These are phyloP conservation scores for Colletotrichum sp. DNA, from an alignment of 2,329 filamentous ascomycete genomes.

Conservation along the genomic window DNA sequence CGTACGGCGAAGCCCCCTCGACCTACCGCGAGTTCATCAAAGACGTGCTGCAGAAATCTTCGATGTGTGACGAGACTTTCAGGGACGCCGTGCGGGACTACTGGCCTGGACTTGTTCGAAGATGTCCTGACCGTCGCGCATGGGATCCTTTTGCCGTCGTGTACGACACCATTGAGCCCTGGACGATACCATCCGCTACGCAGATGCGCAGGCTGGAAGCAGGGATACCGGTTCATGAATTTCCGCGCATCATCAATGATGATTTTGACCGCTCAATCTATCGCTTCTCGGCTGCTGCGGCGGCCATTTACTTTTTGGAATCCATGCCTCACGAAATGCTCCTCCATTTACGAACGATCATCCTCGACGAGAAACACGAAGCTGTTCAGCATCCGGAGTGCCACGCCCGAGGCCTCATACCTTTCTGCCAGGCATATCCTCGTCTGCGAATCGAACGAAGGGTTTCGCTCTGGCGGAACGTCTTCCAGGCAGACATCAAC, in stretches of 20 bases:
- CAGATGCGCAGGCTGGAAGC: background rate
- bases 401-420: background rate
- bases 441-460: background rate
- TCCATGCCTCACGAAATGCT: background rate
- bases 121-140: too few species aligned
- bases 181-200: background rate
- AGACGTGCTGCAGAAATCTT: background rate
- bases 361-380: background rate
- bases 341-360: background rate
- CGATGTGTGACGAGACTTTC: too few species aligned
- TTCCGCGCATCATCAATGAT: too few species aligned
- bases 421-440: background rate
- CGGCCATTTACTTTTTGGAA: background rate
- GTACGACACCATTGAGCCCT: background rate
- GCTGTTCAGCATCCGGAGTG: background rate
- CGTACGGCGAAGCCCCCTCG: background rate
- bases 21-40: background rate
- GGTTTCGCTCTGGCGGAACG: background rate
- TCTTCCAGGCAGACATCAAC: background rate
- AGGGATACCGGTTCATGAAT: too few species aligned
- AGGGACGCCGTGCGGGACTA: too few species aligned
- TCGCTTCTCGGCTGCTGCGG: background rate
- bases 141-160: background rate
- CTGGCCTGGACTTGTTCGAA: too few species aligned
- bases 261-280: background rate